Evolutionary conservation across 2,329 filamentous ascomycete species (phyloP).

Genomic region (Alternaria ventricosa): DNA sequence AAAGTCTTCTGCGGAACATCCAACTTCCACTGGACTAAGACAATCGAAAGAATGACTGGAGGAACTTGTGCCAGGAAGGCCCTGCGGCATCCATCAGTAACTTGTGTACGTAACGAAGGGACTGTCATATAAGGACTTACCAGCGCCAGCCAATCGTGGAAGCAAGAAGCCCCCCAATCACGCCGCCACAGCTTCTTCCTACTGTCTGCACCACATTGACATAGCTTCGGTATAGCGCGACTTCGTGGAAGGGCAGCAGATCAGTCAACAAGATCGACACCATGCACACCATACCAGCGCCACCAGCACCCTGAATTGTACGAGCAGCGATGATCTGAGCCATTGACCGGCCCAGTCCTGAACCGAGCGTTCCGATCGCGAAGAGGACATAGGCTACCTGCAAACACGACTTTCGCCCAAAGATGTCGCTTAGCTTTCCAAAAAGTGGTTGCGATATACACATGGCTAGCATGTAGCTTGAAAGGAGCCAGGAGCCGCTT

Average conservation of each 20-base stretch:
- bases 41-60: not conserved
- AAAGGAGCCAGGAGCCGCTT: not conserved
- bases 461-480: not conserved
- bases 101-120: not conserved
- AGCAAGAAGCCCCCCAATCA: not conserved
- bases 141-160: not conserved
- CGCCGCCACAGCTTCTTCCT: conserved; percentile 50
- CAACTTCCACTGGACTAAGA: not conserved
- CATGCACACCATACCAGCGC: conserved; percentile 65
- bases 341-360: conserved; percentile 12
- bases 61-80: not conserved
- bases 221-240: conserved; percentile 58
- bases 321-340: conserved; percentile 54
- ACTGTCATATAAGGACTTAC: not conserved
- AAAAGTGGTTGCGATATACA: not conserved
- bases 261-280: conserved; percentile 58
- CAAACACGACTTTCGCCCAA: not conserved
- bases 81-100: not conserved
- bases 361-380: not conserved
- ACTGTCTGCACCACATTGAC: conserved; percentile 60
- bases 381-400: not conserved
- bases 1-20: not conserved
- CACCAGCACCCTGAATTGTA: conserved; percentile 67
- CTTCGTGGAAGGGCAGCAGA: conserved; percentile 57
- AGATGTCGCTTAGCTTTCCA: not conserved